Conservation (phyloP, 371 early-diverging fungal species). For the Haplosporangium sp. region DNA sequence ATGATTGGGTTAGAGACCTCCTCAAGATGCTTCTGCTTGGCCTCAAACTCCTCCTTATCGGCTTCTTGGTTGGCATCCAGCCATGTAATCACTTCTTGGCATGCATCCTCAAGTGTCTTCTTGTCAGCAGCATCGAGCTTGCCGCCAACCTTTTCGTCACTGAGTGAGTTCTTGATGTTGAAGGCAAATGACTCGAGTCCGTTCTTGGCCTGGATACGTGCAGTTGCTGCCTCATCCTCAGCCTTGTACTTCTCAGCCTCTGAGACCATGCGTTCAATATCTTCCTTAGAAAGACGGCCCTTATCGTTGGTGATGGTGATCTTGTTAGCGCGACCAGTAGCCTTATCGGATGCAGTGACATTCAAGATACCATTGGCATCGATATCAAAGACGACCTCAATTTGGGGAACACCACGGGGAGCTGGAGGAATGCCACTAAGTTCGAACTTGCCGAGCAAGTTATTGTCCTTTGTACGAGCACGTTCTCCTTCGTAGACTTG, state of each 20-base stretch:
- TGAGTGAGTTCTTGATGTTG: conserved; percentile 90
- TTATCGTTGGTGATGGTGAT: conserved; percentile 98
- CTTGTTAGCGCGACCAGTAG: conserved; percentile 93
- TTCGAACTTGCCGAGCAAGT: conserved; percentile 96
- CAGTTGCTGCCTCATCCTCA: conserved; percentile 92
- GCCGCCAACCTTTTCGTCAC: conserved; percentile 87
- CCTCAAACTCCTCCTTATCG: conserved; percentile 94
- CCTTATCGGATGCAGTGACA: conserved; percentile 95
- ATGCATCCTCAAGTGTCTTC: conserved; percentile 81
- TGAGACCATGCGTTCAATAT: conserved; percentile 88
- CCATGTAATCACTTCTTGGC: conserved; percentile 90
- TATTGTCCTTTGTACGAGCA: conserved; percentile 95
- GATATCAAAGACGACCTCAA: conserved; percentile 97
- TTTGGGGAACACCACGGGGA: conserved; percentile 97
- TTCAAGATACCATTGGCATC: conserved; percentile 98
- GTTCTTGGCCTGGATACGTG: conserved; percentile 90
- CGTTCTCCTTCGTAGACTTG: conserved; percentile 99
- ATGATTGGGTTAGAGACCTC: conserved; percentile 96
- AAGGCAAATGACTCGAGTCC: conserved; percentile 93
- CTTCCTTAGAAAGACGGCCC: conserved; percentile 97
- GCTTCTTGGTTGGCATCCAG: conserved; percentile 91
- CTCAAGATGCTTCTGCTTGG: conserved; percentile 95
- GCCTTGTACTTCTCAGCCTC: conserved; percentile 81
- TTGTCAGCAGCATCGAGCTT: conserved; percentile 87
- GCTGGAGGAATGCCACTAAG: conserved; percentile 96